Percentiles rank a stretch among this genome's conserved stretches.
phyloP scores from a whole-genome alignment of 495 filamentous ascomycete genomes.

The Clohesyomyces aquaticus region DNA sequence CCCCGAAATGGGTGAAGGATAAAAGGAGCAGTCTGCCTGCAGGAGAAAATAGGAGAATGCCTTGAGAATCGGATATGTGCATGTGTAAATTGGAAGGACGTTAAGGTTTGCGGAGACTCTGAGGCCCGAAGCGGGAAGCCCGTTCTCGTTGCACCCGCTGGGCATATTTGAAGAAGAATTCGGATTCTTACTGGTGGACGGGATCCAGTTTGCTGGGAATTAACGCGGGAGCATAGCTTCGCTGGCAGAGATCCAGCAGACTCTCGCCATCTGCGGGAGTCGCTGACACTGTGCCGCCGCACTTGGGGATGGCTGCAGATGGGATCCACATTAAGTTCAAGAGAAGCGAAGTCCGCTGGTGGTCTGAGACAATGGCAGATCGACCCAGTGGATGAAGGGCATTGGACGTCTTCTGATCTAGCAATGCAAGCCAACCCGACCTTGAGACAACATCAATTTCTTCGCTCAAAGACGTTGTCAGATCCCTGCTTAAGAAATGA shows the following conservation, averaged over 20 bases:
- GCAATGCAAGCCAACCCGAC: background rate
- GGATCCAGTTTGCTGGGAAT: no score
- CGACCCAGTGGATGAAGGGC: background rate
- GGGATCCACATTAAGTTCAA: background rate
- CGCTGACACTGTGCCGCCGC: background rate
- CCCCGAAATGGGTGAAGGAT: no score
- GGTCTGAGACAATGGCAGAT: background rate
- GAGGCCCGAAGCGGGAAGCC: no score
- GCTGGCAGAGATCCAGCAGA: background rate
- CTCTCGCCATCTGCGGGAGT: background rate
- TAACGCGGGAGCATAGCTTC: background rate
- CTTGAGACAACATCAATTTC: background rate
- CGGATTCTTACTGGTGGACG: no score
- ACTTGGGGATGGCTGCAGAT: background rate
- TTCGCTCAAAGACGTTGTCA: background rate
- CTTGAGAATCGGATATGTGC: no score
- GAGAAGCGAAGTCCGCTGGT: background rate
- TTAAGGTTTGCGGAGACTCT: no score
- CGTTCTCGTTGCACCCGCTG: no score
- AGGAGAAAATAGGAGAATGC: no score
- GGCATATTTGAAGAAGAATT: no score
- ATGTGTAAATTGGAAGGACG: no score
- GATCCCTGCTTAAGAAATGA: background rate
- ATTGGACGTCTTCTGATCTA: background rate
- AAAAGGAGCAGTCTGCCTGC: no score